Evolutionary conservation across 2,329 filamentous ascomycete species (phyloP).

Genomic region (Clonostachys solani): DNA sequence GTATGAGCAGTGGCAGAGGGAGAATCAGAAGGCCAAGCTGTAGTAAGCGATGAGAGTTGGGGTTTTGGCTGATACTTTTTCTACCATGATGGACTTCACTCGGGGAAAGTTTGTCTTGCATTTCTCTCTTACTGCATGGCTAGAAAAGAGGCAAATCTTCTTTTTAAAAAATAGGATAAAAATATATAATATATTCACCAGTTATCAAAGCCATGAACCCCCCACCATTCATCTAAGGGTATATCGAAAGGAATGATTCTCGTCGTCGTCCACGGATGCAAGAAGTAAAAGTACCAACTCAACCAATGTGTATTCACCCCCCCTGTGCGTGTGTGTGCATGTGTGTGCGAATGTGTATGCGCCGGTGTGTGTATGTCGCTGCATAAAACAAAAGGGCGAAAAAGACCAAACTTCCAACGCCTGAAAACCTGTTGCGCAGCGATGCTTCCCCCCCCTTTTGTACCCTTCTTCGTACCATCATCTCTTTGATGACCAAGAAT

Average conservation of each 20-base stretch:
- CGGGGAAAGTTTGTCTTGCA: too few relatives aligned
- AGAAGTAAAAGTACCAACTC: not conserved
- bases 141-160: too few relatives aligned
- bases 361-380: not conserved
- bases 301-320: not conserved
- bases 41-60: conserved; percentile 8
- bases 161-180: not conserved
- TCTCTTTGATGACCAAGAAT: not conserved
- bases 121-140: too few relatives aligned
- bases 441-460: too few relatives aligned
- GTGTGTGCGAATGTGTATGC: not conserved
- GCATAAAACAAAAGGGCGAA: conserved; percentile 1
- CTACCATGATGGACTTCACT: too few relatives aligned
- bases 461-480: too few relatives aligned
- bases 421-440: too few relatives aligned
- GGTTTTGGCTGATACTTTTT: too few relatives aligned
- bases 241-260: not conserved
- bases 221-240: not conserved
- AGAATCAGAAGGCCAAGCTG: conserved; percentile 31
- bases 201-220: not conserved
- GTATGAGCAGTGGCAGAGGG: conserved; percentile 42
- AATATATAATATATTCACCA: not conserved
- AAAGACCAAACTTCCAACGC: too few relatives aligned
- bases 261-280: not conserved
- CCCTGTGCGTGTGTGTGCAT: not conserved